These are phyloP conservation scores for Syncephalastrum contaminatum DNA, from an alignment of 371 early-diverging fungal species.

Conservation along the genomic window DNA sequence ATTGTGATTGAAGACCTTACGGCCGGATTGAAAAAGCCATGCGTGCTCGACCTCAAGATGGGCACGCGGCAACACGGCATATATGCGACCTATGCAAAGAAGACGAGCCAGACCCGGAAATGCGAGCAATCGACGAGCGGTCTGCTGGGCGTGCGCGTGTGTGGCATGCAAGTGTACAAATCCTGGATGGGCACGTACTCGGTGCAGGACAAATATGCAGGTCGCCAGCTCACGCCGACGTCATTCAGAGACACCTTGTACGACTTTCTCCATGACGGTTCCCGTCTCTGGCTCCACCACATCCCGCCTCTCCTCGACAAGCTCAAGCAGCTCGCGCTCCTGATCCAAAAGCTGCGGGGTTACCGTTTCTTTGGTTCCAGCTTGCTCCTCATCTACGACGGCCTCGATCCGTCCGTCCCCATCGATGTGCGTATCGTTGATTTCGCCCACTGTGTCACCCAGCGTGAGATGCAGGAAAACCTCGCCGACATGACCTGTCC, in stretches of 20 bases:
- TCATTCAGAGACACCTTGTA: constrained; percentile 73
- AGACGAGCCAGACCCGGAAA: constrained; percentile 79
- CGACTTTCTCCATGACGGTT: constrained; percentile 79
- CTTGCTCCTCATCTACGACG: constrained; percentile 58
- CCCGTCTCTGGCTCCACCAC: constrained; percentile 58
- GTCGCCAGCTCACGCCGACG: constrained; percentile 75
- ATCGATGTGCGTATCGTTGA: constrained; percentile 88
- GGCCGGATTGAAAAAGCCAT: constrained; percentile 75
- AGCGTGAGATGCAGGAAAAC: constrained; percentile 21
- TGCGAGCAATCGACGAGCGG: constrained; percentile 87
- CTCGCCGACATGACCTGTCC: constrained; percentile 48
- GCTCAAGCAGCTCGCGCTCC: constrained; percentile 64
- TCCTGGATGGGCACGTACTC: constrained; percentile 53
- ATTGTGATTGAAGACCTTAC: constrained; percentile 93
- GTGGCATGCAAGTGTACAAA: constrained; percentile 97
- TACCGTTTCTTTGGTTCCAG: constrained; percentile 91
- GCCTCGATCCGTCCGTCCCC: constrained; percentile 3
- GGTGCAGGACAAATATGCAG: constrained; percentile 92
- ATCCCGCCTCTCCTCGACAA: constrained; percentile 76
- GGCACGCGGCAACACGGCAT: constrained; percentile 94
- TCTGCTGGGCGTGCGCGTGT: constrained; percentile 87
- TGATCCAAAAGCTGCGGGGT: constrained; percentile 69
- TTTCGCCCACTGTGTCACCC: constrained; percentile 78
- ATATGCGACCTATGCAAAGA: constrained; percentile 76
- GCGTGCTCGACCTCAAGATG: constrained; percentile 96